A percentile compares a stretch with the other conserved stretches of the same genome.
These are phyloP conservation scores for Lepidopterella palustris DNA, from an alignment of 495 filamentous ascomycete species.

Conservation along the genomic window DNA sequence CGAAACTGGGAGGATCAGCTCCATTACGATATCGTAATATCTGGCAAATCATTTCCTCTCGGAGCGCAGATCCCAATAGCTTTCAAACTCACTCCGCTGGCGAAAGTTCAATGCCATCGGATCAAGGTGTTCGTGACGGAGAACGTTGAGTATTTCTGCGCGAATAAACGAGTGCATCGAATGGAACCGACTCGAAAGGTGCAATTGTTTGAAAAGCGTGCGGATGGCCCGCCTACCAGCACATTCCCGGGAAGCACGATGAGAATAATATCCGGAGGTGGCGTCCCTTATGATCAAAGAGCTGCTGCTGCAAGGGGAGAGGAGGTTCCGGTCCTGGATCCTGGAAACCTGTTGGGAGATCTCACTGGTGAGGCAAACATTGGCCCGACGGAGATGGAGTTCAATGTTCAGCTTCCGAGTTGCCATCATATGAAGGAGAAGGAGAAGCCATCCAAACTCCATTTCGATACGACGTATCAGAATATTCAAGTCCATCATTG, in stretches of 20 bases:
- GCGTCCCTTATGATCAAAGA: constrained; percentile 59
- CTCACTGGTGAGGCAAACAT: constrained; percentile 58
- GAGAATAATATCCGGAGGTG: constrained; percentile 73
- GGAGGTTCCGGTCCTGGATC: constrained; percentile 44
- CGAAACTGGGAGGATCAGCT: constrained; percentile 97
- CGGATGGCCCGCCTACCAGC: constrained; percentile 70
- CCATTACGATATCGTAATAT: constrained; percentile 98
- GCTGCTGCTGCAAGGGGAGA: constrained; percentile 54
- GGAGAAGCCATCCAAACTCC: constrained; percentile 64
- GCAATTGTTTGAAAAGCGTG: constrained; percentile 81
- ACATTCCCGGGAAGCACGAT: constrained; percentile 75
- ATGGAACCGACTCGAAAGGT: constrained; percentile 82
- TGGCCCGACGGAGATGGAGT: constrained; percentile 94
- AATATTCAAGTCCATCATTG: constrained; percentile 97
- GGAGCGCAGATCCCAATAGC: constrained; percentile 92
- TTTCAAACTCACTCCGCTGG: constrained; percentile 92
- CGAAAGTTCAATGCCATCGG: constrained; percentile 93
- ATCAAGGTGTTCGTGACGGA: constrained; percentile 95
- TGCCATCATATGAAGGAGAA: constrained; percentile 79
- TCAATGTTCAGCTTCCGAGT: constrained; percentile 89
- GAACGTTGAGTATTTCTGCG: constrained; percentile 87
- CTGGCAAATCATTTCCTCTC: constrained; percentile 94
- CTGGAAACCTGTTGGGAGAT: constrained; percentile 75
- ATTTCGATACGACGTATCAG: constrained; percentile 93
- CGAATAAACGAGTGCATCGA: constrained; percentile 79